Base-by-base conservation (phyloP, 345 rosid genomes). In the Rhodamnia rubescens region DNA sequence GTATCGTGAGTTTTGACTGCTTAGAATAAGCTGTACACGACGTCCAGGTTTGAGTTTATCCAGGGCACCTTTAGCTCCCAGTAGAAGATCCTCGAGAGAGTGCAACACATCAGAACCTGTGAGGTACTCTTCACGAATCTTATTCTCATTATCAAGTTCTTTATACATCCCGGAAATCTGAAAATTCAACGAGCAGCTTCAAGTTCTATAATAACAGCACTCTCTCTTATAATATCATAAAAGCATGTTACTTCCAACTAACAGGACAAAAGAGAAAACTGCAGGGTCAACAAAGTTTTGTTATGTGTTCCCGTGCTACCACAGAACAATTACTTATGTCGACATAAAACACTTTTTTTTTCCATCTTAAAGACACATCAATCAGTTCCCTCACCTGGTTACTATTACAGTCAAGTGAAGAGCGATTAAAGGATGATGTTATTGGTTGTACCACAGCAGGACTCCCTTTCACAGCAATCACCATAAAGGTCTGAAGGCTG, bases 121-220 rank as follows among this genome's bases (percentile, higher is more conserved):
- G 82, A 89, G 92, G 87, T 93, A 92, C 80, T 94, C 93, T 85
- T 57, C 90, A 87, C 98, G 97, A 87, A 93, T 89, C 85, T 69
- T 86, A 86, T 97, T 95, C 92, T 97, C 99, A 84, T 84, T 91
- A 85, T 93, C 93, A 51, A 97, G 90, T 87, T 95, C 99, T 90
- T 94, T 92, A 87, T 59, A 86, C 88, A 97, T 92, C 84, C 96
- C 98, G 81, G 88, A 82, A 52, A 90, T 93, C 99, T 97, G 90
- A 84, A 92, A 88, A 84, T 81, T 78, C 42, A 89, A 82, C 53
- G 82, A 85, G 26, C 49, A 52, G 24, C 32, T 40, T 57, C 26
- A 29, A 29, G 20, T 53, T 32, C 59, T 26, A 14, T 64, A 53
- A 14, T 51, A 82, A 52, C 55, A 50, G 40, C 83, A 81, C 24